Evolutionary conservation across 108 stramenopile species (phyloP), one percentile per base, ranked within the genome.

Genomic region (Craspedostauros australis): DNA sequence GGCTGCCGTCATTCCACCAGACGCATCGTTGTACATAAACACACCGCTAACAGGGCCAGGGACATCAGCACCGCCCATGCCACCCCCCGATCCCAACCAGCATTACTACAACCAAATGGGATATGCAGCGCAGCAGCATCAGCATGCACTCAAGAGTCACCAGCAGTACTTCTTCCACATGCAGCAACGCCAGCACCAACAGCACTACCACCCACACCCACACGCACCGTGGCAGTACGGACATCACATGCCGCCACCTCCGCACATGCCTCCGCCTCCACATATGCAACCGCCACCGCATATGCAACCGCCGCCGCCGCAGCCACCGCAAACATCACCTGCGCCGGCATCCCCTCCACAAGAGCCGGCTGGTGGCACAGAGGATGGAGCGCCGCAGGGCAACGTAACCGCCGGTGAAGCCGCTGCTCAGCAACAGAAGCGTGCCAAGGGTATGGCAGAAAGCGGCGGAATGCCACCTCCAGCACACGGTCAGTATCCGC

Each of bases 101-200:
- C 43, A 63, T 12, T 66, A 73, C 50, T 62, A 73, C 29, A 44
- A 49, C 22, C 57, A 46, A 12, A 28, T 50, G 32, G 43, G 31
- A 40, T 59, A 54, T 33, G 55, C 46, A 4, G 37, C 52, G 20
- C 61, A 67, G 38, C 71, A 66, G 30, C 72, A 70, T 39, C 68
- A 66, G 32, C 36, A 57, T 42, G 44, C 62, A 27, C 39, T 70
- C 42, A 64, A 66, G 36, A 47, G 45, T 29, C 77, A 62, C 5
- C 68, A 62, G 45, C 72, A 70, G 22, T 66, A 66, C 38, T 70
- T 63, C 46, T 73, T 66, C 36, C 60, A 69, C 16, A 73, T 70
- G 64, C 72, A 73, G 26, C 58, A 61, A 25, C 64, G 42, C 14
- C 64, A 56, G 24, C 66, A 68, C 0, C 70, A 73, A 30, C 58